Conservation (phyloP, 2,329 filamentous ascomycete genomes). For the Aspergillus proliferans region DNA sequence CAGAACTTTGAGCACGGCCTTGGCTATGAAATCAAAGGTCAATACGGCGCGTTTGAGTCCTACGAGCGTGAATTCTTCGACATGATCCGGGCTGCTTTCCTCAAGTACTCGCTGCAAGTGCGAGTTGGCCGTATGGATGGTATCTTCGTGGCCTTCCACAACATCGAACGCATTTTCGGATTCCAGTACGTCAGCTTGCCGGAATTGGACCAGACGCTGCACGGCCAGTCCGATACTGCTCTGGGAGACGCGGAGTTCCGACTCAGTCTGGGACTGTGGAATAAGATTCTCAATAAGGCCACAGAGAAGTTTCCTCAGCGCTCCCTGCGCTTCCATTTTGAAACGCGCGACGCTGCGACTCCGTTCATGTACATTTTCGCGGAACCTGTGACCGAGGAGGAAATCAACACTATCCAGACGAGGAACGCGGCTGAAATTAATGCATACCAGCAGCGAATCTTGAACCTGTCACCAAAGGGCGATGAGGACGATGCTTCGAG, state of each 20-base stretch:
- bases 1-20: conserved; percentile 63
- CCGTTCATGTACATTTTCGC: conserved; percentile 85
- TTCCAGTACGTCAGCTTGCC: conserved; percentile 86
- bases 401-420: conserved; percentile 69
- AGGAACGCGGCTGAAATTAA: conserved; percentile 59
- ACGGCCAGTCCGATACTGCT: conserved; percentile 61
- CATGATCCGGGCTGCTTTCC: conserved; percentile 88
- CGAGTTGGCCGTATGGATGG: conserved; percentile 98
- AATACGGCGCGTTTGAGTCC: conserved; percentile 76
- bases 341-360: conserved; percentile 57
- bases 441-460: conserved; percentile 55
- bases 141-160: conserved; percentile 95
- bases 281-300: conserved; percentile 70
- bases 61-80: conserved; percentile 95
- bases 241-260: conserved; percentile 83
- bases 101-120: conserved; percentile 95
- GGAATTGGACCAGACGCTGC: conserved; percentile 88
- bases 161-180: conserved; percentile 89
- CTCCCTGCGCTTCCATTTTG: conserved; percentile 74
- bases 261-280: conserved; percentile 70
- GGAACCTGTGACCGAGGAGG: conserved; percentile 68
- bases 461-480: conserved; percentile 26
- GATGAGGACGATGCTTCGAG: conserved; percentile 7
- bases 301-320: conserved; percentile 66
- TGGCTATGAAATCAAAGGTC: conserved; percentile 77